These are phyloP conservation scores for Yamadazyma spencermartinsiae DNA, from an alignment of 1,139 yeast genomes.

Conservation along the genomic window DNA sequence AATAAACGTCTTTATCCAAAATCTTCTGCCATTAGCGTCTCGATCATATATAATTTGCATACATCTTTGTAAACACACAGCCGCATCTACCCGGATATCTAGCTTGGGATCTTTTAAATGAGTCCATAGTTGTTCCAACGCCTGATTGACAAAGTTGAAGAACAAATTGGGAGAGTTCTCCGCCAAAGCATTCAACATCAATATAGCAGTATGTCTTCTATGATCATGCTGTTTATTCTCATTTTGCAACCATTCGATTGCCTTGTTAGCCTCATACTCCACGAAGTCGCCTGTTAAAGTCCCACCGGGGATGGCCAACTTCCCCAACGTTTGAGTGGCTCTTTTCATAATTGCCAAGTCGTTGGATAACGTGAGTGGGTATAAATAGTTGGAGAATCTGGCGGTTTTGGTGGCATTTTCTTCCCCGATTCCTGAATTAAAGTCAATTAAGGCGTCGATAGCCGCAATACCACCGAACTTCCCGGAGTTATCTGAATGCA, in stretches of 20 bases:
- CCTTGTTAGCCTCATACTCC: constrained; percentile 85
- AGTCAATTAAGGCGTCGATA: constrained; percentile 80
- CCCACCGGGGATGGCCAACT: constrained; percentile 86
- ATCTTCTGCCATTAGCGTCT: constrained; percentile 67
- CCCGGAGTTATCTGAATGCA: constrained; percentile 69
- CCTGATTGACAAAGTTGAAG: constrained; percentile 74
- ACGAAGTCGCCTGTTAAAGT: constrained; percentile 89
- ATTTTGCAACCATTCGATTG: constrained; percentile 86
- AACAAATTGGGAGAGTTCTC: constrained; percentile 84
- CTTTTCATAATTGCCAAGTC: constrained; percentile 83
- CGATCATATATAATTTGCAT: constrained; percentile 76
- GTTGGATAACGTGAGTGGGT: constrained; percentile 77
- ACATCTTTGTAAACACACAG: constrained; percentile 76
- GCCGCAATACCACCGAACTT: constrained; percentile 92
- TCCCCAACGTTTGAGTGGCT: constrained; percentile 86
- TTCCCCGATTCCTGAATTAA: constrained; percentile 63
- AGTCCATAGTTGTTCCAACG: constrained; percentile 82
- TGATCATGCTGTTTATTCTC: constrained; percentile 75
- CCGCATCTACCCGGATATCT: constrained; percentile 79
- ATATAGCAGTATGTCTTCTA: constrained; percentile 87
- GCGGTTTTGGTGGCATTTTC: constrained; percentile 89
- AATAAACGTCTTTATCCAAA: constrained; percentile 73
- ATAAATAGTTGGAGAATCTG: constrained; percentile 81
- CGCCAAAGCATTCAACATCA: constrained; percentile 81
- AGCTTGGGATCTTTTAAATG: constrained; percentile 80